Percentiles rank a stretch among this genome's conserved stretches.
These are phyloP conservation scores for Euphorbia peplus DNA, from an alignment of 345 rosid species.

Conservation along the genomic window DNA sequence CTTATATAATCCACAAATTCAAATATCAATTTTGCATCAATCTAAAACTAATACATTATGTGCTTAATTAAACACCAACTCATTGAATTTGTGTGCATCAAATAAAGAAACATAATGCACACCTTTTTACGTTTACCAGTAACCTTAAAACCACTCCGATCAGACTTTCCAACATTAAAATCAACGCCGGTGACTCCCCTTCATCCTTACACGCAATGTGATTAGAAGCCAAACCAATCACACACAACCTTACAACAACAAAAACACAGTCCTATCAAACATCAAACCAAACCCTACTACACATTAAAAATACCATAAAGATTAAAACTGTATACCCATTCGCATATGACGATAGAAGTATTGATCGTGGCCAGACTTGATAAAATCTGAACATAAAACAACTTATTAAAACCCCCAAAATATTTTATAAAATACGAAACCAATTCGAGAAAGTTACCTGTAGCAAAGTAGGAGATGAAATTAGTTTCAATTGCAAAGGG, in stretches of 20 bases:
- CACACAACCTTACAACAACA: constrained; percentile 54
- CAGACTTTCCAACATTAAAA: constrained; percentile 94
- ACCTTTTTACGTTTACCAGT: constrained; percentile 95
- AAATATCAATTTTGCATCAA: too few relatives aligned
- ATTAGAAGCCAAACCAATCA: constrained; percentile 77
- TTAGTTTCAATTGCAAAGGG: too few relatives aligned
- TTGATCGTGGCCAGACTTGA: too few relatives aligned
- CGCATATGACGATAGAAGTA: constrained; percentile 78
- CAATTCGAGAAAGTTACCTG: constrained; percentile 40
- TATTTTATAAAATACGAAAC: constrained; percentile 4
- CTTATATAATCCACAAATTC: too few relatives aligned
- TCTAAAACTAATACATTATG: too few relatives aligned
- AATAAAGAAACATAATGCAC: neutral
- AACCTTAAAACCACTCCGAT: constrained; percentile 89
- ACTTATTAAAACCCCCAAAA: too few relatives aligned
- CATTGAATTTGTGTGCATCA: too few relatives aligned
- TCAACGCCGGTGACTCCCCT: constrained; percentile 71
- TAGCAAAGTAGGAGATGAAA: constrained; percentile 74
- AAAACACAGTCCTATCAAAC: too few relatives aligned
- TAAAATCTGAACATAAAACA: constrained; percentile 53
- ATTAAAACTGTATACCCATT: constrained; percentile 55
- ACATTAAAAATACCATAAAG: too few relatives aligned
- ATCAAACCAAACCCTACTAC: too few relatives aligned
- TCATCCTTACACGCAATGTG: constrained; percentile 76
- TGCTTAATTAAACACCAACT: too few relatives aligned